Evolutionary conservation across 179 eudicot genomes (phyloP).

Genomic region (Carnegiea gigantea): DNA sequence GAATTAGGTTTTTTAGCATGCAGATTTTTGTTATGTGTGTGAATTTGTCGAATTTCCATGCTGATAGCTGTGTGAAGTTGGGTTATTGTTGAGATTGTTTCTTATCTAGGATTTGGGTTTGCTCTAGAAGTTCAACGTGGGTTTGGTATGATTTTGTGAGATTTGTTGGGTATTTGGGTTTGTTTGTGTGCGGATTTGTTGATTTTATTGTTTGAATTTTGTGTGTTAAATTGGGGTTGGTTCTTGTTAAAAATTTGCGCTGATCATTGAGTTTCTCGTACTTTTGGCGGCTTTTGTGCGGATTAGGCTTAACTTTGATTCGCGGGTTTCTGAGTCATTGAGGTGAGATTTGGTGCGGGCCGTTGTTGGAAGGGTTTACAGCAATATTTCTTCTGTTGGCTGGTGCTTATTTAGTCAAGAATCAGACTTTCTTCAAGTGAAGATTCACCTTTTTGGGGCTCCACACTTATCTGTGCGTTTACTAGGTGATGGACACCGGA

Average conservation of each 20-base stretch:
- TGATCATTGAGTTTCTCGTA: neutral
- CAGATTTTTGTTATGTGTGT: neutral
- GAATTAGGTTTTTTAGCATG: neutral
- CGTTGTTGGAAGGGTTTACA: neutral
- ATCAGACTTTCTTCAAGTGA: neutral
- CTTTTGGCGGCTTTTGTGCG: neutral
- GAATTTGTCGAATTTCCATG: neutral
- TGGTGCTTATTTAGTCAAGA: neutral
- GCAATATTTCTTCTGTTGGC: neutral
- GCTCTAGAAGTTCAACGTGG: neutral
- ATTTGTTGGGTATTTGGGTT: neutral
- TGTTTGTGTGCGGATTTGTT: neutral
- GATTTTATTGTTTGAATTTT: neutral
- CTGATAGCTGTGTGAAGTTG: neutral
- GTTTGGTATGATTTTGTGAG: neutral
- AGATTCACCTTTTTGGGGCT: neutral
- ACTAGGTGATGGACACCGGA: conserved; percentile 49
- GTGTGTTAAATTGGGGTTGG: neutral
- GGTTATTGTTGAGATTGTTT: neutral
- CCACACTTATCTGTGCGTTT: neutral
- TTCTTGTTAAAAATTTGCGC: neutral
- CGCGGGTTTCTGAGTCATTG: neutral
- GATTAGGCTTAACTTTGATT: neutral
- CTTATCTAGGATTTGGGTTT: neutral
- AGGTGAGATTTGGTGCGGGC: neutral